Conservation (phyloP, 139 green algal genomes). For the Volvox reticuliferus region DNA sequence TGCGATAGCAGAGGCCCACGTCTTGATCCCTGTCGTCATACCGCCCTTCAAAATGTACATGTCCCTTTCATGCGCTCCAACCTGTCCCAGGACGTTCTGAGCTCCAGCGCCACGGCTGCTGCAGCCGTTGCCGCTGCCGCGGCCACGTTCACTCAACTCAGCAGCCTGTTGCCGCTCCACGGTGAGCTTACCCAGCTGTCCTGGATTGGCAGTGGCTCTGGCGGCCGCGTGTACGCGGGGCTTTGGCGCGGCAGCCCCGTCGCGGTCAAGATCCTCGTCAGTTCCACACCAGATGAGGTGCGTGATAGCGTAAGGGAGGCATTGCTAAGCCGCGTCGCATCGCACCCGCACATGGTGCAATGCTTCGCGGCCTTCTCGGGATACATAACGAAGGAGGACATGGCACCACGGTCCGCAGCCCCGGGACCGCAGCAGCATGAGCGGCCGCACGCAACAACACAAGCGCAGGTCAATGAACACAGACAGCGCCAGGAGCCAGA, state of each 20-base stretch:
- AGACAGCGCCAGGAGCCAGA: no score
- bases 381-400: neutral
- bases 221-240: slow-evolving; percentile 23
- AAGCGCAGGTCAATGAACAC: no score
- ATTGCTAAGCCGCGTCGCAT: slow-evolving; percentile 3
- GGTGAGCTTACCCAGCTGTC: slow-evolving; percentile 1
- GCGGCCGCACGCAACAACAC: no score
- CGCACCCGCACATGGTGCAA: slow-evolving; percentile 29
- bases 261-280: slow-evolving; percentile 14
- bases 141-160: slow-evolving; percentile 12
- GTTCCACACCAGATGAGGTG: neutral
- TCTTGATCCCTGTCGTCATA: no score
- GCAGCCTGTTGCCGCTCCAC: slow-evolving; percentile 17
- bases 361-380: slow-evolving; percentile 29
- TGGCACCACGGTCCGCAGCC: neutral
- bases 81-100: neutral
- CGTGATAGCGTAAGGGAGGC: slow-evolving; percentile 10
- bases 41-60: no score
- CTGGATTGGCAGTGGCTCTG: neutral
- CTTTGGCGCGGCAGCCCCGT: slow-evolving; percentile 12
- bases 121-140: neutral
- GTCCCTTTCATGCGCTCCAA: no score
- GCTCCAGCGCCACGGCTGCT: neutral
- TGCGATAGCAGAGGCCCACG: no score
- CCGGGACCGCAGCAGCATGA: neutral